Conservation (phyloP, 2,329 filamentous ascomycete species). For the Fusarium devonianum region DNA sequence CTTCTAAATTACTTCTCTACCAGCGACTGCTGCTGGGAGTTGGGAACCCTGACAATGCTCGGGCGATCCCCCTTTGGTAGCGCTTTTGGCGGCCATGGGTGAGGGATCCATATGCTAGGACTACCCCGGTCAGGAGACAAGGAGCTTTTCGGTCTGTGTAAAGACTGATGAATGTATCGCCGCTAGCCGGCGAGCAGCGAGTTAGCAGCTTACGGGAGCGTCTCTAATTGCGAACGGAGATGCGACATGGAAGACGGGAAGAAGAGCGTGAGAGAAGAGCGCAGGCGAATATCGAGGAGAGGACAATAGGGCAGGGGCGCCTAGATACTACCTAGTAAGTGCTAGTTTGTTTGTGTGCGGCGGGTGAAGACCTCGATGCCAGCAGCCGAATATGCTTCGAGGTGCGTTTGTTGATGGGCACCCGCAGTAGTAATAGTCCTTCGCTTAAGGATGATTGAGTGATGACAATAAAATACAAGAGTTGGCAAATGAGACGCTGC, state of each 20-base stretch:
- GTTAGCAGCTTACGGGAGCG: slow-evolving; percentile 3
- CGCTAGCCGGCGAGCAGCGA: slow-evolving; percentile 10
- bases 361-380: slow-evolving; percentile 28
- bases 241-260: slow-evolving; percentile 12
- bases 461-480: too few relatives aligned
- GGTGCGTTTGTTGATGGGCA: slow-evolving; percentile 5
- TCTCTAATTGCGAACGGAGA: slow-evolving; percentile 3
- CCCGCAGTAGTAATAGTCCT: too few relatives aligned
- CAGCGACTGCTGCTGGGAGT: slow-evolving; percentile 22
- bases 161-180: slow-evolving; percentile 13
- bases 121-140: slow-evolving; percentile 37
- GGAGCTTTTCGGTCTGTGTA: slow-evolving; percentile 23
- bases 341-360: too few relatives aligned
- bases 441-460: too few relatives aligned
- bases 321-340: too few relatives aligned
- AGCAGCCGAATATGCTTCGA: slow-evolving; percentile 19
- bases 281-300: slow-evolving; percentile 5
- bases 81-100: slow-evolving; percentile 17
- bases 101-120: slow-evolving; percentile 21
- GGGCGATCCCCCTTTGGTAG: slow-evolving; percentile 37
- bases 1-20: slow-evolving; percentile 41
- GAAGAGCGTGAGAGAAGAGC: slow-evolving; percentile 9
- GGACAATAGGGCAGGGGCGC: too few relatives aligned
- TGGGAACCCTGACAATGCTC: slow-evolving; percentile 19
- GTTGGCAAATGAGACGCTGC: too few relatives aligned